These are phyloP conservation scores for Geranium rotundifolium DNA, from an alignment of 345 rosid genomes.

Conservation along the genomic window DNA sequence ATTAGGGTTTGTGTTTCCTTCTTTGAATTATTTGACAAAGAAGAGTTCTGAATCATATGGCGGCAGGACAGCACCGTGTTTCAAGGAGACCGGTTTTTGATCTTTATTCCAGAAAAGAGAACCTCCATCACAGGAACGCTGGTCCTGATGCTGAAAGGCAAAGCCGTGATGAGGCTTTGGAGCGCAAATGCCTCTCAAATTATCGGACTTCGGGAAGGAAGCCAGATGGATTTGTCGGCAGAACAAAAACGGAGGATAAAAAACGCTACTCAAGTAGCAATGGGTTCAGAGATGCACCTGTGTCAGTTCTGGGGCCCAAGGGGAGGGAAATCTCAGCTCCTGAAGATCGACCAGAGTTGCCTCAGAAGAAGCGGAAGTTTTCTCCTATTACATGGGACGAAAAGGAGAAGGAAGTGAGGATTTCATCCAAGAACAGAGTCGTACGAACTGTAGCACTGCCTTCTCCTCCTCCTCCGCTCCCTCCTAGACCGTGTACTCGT, in stretches of 20 bases:
- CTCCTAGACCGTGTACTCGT: constrained; percentile 7
- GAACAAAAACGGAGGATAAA: neutral
- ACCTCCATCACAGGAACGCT: neutral
- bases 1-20: neutral
- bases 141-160: neutral
- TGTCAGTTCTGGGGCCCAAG: neutral
- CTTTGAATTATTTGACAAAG: neutral
- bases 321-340: neutral
- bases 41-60: neutral
- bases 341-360: constrained; percentile 20
- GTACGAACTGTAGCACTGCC: constrained; percentile 7
- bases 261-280: neutral
- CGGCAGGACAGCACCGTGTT: neutral
- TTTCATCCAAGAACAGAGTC: constrained; percentile 18
- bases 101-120: neutral
- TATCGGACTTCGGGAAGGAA: neutral
- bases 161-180: neutral
- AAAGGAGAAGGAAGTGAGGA: constrained; percentile 22
- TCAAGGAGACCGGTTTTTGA: neutral
- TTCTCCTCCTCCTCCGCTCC: constrained; percentile 9
- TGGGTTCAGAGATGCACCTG: neutral
- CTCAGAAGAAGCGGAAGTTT: constrained; percentile 56
- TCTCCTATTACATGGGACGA: constrained; percentile 42
- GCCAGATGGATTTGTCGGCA: neutral
- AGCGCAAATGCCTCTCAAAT: neutral